phyloP scores from a whole-genome alignment of 352 stramenopile genomes.

The Phytophthora agathidicida region DNA sequence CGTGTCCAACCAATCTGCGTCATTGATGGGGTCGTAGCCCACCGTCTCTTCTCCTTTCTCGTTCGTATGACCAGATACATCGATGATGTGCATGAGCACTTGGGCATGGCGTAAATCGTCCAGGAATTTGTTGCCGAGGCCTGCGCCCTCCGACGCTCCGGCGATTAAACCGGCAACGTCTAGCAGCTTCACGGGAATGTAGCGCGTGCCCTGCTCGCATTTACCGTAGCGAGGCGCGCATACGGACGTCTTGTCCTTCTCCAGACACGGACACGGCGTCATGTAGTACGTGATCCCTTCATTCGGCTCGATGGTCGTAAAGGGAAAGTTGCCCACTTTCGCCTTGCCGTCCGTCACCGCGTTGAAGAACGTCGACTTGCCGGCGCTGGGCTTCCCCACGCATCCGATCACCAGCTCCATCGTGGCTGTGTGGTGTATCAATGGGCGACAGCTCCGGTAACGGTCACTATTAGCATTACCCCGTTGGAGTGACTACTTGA shows the following conservation, averaged over 20 bases:
- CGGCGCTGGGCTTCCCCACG: conserved; percentile 87
- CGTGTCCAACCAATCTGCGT: conserved; percentile 85
- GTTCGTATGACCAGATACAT: conserved; percentile 89
- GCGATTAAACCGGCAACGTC: conserved; percentile 86
- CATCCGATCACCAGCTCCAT: conserved; percentile 92
- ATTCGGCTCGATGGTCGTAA: conserved; percentile 92
- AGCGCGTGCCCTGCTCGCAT: conserved; percentile 73
- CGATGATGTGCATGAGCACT: conserved; percentile 92
- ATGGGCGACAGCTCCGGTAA: conserved; percentile 2
- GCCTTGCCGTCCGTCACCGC: conserved; percentile 89
- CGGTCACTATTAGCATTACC: not conserved
- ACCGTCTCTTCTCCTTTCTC: conserved; percentile 89
- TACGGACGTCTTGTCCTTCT: conserved; percentile 58
- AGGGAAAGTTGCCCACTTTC: conserved; percentile 90
- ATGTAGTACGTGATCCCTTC: conserved; percentile 91
- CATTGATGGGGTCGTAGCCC: conserved; percentile 90
- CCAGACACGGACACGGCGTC: conserved; percentile 77
- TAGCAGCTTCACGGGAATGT: conserved; percentile 86
- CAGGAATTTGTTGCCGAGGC: conserved; percentile 99
- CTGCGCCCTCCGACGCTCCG: conserved; percentile 90
- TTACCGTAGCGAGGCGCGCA: conserved; percentile 82
- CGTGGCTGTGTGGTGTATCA: not conserved
- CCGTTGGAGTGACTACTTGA: conserved; percentile 12
- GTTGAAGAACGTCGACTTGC: conserved; percentile 93
- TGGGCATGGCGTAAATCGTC: conserved; percentile 89